Evolutionary conservation across 257 asterid species (phyloP), one percentile per base, ranked within the genome.

Genomic region (Cruciata laevipes): DNA sequence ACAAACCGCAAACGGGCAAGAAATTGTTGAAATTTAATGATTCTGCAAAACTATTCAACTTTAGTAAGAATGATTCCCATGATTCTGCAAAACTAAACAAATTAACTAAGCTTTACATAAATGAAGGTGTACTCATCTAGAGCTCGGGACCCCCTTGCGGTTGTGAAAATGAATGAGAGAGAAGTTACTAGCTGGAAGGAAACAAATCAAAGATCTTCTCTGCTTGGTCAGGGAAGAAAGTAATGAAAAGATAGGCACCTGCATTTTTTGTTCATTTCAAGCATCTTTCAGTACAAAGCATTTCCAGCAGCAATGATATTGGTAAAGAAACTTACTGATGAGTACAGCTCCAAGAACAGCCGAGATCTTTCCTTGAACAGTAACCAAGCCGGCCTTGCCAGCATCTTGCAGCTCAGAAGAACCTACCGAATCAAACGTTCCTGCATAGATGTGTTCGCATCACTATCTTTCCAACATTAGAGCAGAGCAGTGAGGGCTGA

Each of bases 211-310:
- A 63, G 59, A 69, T 57, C 76, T 89, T 79, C 65, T 90, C 98
- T 51, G 97, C 98, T 87, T 92, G 96, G 32, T 87, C 95, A 0
- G 97, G 98, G 86, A 90, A 90, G 88, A 88, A 83, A 20, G 97
- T 93, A 60, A 90, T 66, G 73, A 93, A 88, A 73, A 90, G 85
- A 70, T 3, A 82, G 23, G 96, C 97, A 79, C 98, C 98, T 90
- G 89, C 44, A 61, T 23, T 62, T 51, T 37, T 16, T 13, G 52
- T 42, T 38, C 51, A 63, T 20, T 42, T 25, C 55, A 69, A 42
- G 17, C 65, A 35, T 60, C 33, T 18, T 65, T 42, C 44, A 30
- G 33, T n/a, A 27, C 11, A 61, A 55, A 14, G 52, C 7, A 33
- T 23, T 25, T 30, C 1, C 13, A 58, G 14, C 55, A 47, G 7